Percentiles rank a stretch among this genome's conserved stretches.
These are phyloP conservation scores for Aureobasidium sp. DNA, from an alignment of 2,329 filamentous ascomycete genomes.

Conservation along the genomic window DNA sequence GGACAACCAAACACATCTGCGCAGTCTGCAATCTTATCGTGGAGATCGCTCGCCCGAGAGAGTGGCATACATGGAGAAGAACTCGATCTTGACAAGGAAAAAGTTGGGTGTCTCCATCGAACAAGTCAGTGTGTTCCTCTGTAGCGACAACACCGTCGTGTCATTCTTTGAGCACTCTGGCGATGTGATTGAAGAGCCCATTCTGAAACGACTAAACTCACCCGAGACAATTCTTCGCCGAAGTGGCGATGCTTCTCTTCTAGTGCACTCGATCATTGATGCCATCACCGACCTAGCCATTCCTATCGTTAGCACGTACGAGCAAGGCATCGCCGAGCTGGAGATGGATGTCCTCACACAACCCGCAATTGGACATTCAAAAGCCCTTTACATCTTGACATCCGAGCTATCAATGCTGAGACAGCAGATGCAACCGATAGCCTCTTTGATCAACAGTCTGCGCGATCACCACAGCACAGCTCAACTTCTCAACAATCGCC, in stretches of 20 bases:
- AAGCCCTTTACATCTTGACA: slow-evolving; percentile 62
- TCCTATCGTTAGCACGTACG: slow-evolving; percentile 74
- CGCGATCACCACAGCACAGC: slow-evolving; percentile 56
- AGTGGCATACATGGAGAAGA: slow-evolving; percentile 71
- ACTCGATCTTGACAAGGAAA: slow-evolving; percentile 61
- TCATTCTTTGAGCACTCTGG: slow-evolving; percentile 89
- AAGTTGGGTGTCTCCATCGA: slow-evolving; percentile 71
- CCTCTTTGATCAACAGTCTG: slow-evolving; percentile 70
- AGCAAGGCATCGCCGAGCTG: slow-evolving; percentile 76
- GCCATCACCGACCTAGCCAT: slow-evolving; percentile 86
- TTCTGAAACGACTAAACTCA: slow-evolving; percentile 64
- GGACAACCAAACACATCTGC: background rate
- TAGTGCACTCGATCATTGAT: slow-evolving; percentile 82
- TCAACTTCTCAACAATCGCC: background rate
- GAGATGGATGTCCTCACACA: slow-evolving; percentile 79
- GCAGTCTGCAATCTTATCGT: slow-evolving; percentile 74
- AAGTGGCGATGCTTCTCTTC: slow-evolving; percentile 79
- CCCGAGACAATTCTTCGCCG: slow-evolving; percentile 74
- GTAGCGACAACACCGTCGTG: slow-evolving; percentile 78
- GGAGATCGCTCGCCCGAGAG: slow-evolving; percentile 64
- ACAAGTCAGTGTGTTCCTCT: slow-evolving; percentile 84
- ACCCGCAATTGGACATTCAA: slow-evolving; percentile 70
- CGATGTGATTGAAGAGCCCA: slow-evolving; percentile 72
- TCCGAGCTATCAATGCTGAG: slow-evolving; percentile 74
- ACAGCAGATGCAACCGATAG: slow-evolving; percentile 72